These are phyloP conservation scores for Lentinula aciculospora DNA, from an alignment of 768 basidiomycete species.

Conservation along the genomic window DNA sequence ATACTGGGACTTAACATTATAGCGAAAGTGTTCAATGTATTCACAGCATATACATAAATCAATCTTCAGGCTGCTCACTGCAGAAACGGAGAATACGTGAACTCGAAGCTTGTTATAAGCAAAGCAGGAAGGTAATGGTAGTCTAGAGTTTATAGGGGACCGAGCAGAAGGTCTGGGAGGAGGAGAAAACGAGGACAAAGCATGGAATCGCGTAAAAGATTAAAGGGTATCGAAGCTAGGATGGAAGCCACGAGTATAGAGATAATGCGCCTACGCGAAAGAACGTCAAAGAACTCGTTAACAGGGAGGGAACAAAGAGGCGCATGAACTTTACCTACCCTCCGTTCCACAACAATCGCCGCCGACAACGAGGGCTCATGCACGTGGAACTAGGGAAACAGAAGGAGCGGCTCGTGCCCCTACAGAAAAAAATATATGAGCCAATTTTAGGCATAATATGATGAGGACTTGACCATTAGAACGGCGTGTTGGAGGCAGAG, in stretches of 20 bases:
- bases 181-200: not conserved
- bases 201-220: not conserved
- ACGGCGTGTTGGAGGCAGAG: slow-evolving; percentile 2
- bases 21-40: no score
- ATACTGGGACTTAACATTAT: no score
- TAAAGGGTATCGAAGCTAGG: not conserved
- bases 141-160: not conserved
- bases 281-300: not conserved
- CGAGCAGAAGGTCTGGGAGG: not conserved
- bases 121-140: not conserved
- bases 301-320: no score
- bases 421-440: not conserved
- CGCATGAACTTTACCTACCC: not conserved
- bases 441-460: not conserved
- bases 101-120: no score
- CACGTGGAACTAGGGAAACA: not conserved
- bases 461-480: not conserved
- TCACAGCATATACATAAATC: no score
- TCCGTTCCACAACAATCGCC: not conserved
- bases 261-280: not conserved
- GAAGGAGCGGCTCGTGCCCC: not conserved
- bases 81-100: not conserved
- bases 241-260: not conserved
- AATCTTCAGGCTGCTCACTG: no score
- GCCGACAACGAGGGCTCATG: not conserved